phyloP scores from a whole-genome alignment of 768 basidiomycete genomes.

The Coprinellus micaceus region DNA sequence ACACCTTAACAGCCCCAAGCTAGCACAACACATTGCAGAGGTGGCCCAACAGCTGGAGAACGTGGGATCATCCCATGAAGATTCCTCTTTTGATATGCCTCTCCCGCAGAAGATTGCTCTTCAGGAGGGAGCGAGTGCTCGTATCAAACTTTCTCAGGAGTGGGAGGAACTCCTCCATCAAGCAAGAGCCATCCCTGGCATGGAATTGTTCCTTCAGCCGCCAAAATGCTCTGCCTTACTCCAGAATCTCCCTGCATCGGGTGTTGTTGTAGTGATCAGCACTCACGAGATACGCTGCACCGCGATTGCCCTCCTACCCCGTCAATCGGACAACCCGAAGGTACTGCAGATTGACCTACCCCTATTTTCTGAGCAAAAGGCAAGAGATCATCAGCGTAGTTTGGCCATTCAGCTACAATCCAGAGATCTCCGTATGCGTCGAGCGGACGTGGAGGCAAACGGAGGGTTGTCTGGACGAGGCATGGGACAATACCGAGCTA shows the following conservation, averaged over 20 bases:
- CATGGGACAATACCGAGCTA: not conserved
- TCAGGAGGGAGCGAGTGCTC: not conserved
- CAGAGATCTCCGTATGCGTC: not conserved
- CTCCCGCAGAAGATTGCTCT: not conserved
- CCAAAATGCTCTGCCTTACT: constrained; percentile 3
- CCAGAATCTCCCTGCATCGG: constrained; percentile 11
- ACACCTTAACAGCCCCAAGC: not conserved
- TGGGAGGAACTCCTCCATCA: not conserved
- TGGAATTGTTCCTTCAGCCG: constrained; percentile 20
- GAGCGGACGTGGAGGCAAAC: not conserved
- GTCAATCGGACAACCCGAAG: not conserved
- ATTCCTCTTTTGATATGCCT: not conserved
- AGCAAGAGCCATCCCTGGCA: constrained; percentile 12
- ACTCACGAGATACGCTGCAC: not conserved
- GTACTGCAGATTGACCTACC: constrained; percentile 7
- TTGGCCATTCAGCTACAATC: not conserved
- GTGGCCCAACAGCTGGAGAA: constrained; percentile 14
- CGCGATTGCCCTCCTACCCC: constrained; percentile 4
- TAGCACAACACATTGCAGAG: constrained; percentile 13
- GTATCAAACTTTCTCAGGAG: not conserved
- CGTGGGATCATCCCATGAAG: not conserved
- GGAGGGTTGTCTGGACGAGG: not conserved
- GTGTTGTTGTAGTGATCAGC: constrained; percentile 20
- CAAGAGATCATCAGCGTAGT: not conserved
- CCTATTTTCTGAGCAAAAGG: not conserved